These are phyloP conservation scores for Begonia peltatifolia DNA, from an alignment of 306 rosid genomes.

Conservation along the genomic window DNA sequence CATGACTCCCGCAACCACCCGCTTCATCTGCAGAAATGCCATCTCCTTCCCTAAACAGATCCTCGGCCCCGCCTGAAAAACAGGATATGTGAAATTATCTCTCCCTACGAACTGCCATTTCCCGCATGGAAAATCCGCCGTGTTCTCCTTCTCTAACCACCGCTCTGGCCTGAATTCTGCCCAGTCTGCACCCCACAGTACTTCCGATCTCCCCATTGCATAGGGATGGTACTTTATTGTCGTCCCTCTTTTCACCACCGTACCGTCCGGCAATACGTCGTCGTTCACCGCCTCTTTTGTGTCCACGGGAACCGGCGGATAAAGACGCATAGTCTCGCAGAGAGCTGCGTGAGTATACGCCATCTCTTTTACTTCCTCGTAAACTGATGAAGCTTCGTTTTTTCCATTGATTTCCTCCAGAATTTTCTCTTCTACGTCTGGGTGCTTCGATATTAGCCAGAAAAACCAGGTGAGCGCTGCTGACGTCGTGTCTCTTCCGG, in stretches of 20 bases:
- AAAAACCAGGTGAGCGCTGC: constrained; percentile 92
- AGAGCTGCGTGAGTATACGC: constrained; percentile 53
- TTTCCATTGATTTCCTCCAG: constrained; percentile 33
- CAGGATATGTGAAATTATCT: constrained; percentile 33
- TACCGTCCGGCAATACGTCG: constrained; percentile 64
- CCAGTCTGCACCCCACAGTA: constrained; percentile 65
- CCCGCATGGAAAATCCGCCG: neutral
- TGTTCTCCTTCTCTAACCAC: constrained; percentile 40
- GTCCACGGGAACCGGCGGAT: constrained; percentile 90
- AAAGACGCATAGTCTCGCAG: constrained; percentile 74
- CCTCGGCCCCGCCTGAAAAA: constrained; percentile 91
- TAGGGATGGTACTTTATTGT: constrained; percentile 81
- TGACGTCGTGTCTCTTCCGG: constrained; percentile 87
- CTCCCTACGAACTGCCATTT: neutral
- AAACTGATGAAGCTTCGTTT: neutral
- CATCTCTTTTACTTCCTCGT: constrained; percentile 34
- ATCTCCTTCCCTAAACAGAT: constrained; percentile 79
- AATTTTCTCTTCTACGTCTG: constrained; percentile 19
- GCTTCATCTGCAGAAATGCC: constrained; percentile 80
- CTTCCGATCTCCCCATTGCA: constrained; percentile 90
- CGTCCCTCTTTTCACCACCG: constrained; percentile 47
- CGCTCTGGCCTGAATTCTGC: constrained; percentile 64
- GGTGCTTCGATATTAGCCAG: constrained; percentile 48
- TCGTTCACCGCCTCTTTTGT: constrained; percentile 58
- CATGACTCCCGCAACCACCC: constrained; percentile 53